These are phyloP conservation scores for Penstemon davidsonii DNA, from an alignment of 257 asterid genomes.

Conservation along the genomic window DNA sequence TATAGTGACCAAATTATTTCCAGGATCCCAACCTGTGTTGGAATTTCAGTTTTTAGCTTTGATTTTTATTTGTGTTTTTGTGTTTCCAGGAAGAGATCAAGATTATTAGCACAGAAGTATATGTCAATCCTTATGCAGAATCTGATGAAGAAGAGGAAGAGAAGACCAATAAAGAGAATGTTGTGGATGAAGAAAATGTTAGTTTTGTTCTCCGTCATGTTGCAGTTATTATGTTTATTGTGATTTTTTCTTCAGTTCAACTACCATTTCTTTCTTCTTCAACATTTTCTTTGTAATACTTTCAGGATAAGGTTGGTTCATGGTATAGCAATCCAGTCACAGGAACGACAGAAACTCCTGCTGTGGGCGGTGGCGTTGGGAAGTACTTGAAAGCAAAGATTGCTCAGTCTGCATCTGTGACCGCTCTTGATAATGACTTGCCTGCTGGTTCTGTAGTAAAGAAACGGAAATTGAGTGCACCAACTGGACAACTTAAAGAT, in stretches of 20 bases:
- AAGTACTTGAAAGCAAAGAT: constrained; percentile 63
- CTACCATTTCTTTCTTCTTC: not conserved
- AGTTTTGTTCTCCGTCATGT: constrained; percentile 33
- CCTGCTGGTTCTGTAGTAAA: constrained; percentile 49
- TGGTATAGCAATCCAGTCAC: constrained; percentile 92
- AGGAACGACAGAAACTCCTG: constrained; percentile 46
- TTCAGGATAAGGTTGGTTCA: constrained; percentile 88
- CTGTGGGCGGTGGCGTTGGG: constrained; percentile 69
- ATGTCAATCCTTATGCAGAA: constrained; percentile 81
- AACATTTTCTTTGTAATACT: constrained; percentile 17
- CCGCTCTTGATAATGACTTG: constrained; percentile 39
- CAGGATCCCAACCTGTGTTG: not conserved
- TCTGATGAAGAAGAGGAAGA: constrained; percentile 76
- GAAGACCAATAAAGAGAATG: constrained; percentile 49
- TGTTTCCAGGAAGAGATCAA: constrained; percentile 84
- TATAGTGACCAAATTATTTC: not conserved
- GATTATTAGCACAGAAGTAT: constrained; percentile 70
- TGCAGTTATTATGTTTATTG: constrained; percentile 13
- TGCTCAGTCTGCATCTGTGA: constrained; percentile 39
- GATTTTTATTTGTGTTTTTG: not conserved
- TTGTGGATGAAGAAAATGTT: constrained; percentile 72
- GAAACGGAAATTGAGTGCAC: constrained; percentile 60
- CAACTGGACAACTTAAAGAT: constrained; percentile 61
- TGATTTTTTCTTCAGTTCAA: not conserved
- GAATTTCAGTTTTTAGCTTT: constrained; percentile 21